Evolutionary conservation across 2,329 filamentous ascomycete genomes (phyloP).

Genomic region (Diplocarpon mali): DNA sequence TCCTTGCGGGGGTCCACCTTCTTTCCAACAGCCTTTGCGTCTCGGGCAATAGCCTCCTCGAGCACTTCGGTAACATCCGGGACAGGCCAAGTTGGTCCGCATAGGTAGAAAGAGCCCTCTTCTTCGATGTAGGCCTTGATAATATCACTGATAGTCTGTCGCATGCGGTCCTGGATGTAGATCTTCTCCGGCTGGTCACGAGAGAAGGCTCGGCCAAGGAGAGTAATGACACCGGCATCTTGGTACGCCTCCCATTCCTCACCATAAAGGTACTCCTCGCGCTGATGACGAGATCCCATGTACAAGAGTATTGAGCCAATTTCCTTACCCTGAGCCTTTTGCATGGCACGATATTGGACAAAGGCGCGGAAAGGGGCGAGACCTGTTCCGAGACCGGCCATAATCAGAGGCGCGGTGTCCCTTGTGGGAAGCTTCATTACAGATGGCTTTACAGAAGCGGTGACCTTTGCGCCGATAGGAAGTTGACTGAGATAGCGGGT

Average conservation of each 20-base stretch:
- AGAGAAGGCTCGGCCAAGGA: conserved; percentile 88
- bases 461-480: conserved; percentile 64
- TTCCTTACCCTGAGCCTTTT: conserved; percentile 92
- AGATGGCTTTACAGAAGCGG: conserved; percentile 90
- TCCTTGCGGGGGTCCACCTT: conserved; percentile 81
- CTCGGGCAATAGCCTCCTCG: conserved; percentile 76
- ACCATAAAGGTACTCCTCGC: conserved; percentile 96
- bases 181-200: conserved; percentile 97
- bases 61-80: conserved; percentile 91
- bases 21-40: conserved; percentile 59
- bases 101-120: conserved; percentile 91
- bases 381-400: conserved; percentile 97
- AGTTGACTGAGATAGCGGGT: conserved; percentile 80
- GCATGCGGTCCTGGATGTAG: conserved; percentile 98
- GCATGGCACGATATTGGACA: conserved; percentile 94
- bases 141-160: conserved; percentile 73
- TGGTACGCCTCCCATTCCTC: conserved; percentile 99
- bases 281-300: conserved; percentile 93
- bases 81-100: conserved; percentile 95
- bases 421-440: conserved; percentile 95
- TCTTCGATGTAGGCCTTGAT: conserved; percentile 76
- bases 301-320: conserved; percentile 91
- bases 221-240: conserved; percentile 87
- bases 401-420: conserved; percentile 88
- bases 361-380: conserved; percentile 99